Evolutionary conservation across 345 rosid species (phyloP).

Genomic region (Pelargonium nanum): DNA sequence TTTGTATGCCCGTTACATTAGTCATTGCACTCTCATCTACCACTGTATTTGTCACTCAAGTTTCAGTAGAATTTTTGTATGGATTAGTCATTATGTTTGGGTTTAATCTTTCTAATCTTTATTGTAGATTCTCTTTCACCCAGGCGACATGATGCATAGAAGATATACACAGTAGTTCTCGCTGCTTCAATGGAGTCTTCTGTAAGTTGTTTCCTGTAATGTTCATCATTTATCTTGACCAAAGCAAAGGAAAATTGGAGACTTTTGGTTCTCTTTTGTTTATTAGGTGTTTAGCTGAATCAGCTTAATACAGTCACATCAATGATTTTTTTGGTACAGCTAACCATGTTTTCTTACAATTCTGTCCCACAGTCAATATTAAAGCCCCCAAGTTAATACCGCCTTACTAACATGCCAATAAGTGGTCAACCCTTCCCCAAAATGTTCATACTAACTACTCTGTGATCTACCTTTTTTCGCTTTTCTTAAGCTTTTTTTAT

Average conservation of each 20-base stretch:
- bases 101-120: no score
- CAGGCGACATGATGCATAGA: constrained; percentile 15
- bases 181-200: constrained; percentile 17
- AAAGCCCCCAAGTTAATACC: no score
- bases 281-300: not conserved
- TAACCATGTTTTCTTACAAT: not conserved
- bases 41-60: not conserved
- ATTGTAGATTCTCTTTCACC: not conserved
- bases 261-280: not conserved
- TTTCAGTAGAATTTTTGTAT: constrained; percentile 6
- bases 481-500: constrained; percentile 4
- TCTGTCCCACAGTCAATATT: no score
- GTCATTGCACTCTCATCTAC: not conserved
- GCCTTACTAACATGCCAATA: not conserved
- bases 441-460: not conserved
- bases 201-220: constrained; percentile 15
- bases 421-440: not conserved
- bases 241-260: not conserved
- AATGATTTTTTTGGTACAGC: not conserved
- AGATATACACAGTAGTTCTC: constrained; percentile 6
- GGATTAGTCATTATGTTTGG: not conserved
- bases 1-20: not conserved
- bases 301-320: not conserved
- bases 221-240: not conserved
- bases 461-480: not conserved